Percentiles rank a stretch among this genome's conserved stretches.
phyloP scores from a whole-genome alignment of 352 stramenopile genomes.

The Pythium dissimile region DNA sequence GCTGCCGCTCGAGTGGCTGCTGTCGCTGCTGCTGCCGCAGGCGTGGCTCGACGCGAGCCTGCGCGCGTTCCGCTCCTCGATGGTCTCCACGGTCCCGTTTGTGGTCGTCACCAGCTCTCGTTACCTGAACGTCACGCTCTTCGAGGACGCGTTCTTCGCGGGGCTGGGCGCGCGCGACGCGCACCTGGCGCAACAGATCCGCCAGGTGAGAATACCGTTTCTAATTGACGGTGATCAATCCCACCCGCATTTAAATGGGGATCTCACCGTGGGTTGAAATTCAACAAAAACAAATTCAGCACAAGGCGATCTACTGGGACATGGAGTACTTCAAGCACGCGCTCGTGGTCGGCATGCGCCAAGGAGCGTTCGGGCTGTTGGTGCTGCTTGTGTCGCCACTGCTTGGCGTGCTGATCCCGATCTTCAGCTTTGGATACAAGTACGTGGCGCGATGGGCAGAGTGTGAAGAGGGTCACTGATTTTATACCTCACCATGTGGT shows the following conservation, averaged over 20 bases:
- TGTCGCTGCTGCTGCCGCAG: constrained; percentile 44
- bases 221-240: no score
- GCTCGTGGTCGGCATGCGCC: constrained; percentile 37
- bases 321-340: constrained; percentile 65
- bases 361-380: constrained; percentile 53
- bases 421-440: constrained; percentile 62
- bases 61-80: constrained; percentile 47
- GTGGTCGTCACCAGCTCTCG: constrained; percentile 49
- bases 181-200: constrained; percentile 35
- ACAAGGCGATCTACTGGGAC: constrained; percentile 70
- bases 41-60: constrained; percentile 57
- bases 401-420: constrained; percentile 45
- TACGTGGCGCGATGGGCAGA: constrained; percentile 23
- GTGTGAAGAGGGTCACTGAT: background rate
- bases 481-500: background rate
- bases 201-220: no score
- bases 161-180: constrained; percentile 41
- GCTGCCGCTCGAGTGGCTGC: constrained; percentile 59
- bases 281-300: no score
- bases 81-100: constrained; percentile 51
- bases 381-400: constrained; percentile 43
- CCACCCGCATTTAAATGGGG: no score
- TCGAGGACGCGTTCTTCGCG: constrained; percentile 74
- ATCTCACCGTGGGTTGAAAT: no score
- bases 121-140: constrained; percentile 55